These are phyloP conservation scores for Chaetomium tenue DNA, from an alignment of 495 filamentous ascomycete species.

Conservation along the genomic window DNA sequence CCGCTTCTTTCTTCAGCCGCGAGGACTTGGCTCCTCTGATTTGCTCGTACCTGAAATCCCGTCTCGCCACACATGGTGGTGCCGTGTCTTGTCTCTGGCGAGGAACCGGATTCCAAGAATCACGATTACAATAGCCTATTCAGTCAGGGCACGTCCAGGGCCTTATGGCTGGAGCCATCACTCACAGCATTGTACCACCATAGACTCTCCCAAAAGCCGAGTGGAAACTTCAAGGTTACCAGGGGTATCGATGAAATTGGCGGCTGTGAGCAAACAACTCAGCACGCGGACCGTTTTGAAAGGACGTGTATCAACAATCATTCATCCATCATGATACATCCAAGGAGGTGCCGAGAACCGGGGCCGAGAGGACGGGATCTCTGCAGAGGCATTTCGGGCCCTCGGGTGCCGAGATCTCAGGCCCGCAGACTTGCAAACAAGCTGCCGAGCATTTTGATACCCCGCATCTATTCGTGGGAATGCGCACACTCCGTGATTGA, in stretches of 20 bases:
- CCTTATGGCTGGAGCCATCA: not conserved
- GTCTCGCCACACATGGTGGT: not conserved
- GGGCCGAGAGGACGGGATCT: slow-evolving; percentile 25
- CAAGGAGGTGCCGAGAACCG: slow-evolving; percentile 4
- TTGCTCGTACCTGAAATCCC: not conserved
- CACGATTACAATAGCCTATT: slow-evolving; percentile 11
- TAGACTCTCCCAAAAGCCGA: not conserved
- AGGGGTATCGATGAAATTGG: not conserved
- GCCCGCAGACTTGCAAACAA: not conserved
- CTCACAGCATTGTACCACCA: not conserved
- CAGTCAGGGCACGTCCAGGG: not conserved
- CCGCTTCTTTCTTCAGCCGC: not conserved
- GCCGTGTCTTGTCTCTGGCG: not conserved
- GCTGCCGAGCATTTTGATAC: no score
- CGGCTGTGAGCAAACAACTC: not conserved
- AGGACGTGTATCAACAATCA: not conserved
- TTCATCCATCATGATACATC: not conserved
- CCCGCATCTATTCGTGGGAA: no score
- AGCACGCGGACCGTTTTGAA: not conserved
- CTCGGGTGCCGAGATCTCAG: slow-evolving; percentile 23
- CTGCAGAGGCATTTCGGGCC: slow-evolving; percentile 14
- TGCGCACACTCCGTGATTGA: not conserved
- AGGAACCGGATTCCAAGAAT: not conserved
- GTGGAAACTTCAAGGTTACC: not conserved
- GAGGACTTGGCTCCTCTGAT: not conserved